Percentiles rank a stretch among this genome's conserved stretches.
phyloP scores from a whole-genome alignment of 306 rosid genomes.

The Acacia melanoxylon region DNA sequence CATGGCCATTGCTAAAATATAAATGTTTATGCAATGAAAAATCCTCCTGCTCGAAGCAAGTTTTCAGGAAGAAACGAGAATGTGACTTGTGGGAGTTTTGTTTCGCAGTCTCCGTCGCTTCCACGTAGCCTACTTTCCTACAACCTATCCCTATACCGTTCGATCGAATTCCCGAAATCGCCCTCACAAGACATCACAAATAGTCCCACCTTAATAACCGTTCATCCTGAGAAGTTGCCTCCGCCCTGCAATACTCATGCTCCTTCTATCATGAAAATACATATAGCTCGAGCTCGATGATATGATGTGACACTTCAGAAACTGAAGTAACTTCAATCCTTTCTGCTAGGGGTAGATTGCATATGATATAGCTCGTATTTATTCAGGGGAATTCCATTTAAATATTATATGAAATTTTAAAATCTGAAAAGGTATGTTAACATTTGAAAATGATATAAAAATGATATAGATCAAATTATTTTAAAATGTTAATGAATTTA shows the following conservation, averaged over 20 bases:
- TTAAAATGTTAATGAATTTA: no score
- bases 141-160: neutral
- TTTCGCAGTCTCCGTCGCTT: neutral
- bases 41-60: neutral
- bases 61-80: neutral
- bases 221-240: constrained; percentile 28
- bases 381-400: no score
- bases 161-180: neutral
- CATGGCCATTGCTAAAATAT: constrained; percentile 27
- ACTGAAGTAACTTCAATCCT: neutral
- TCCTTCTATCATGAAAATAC: neutral
- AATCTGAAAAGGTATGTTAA: no score
- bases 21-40: neutral
- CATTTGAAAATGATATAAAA: no score
- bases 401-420: no score
- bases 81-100: neutral
- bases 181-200: neutral
- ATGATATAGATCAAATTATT: no score
- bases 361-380: no score
- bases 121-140: constrained; percentile 19
- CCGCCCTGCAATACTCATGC: neutral
- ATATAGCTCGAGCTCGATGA: neutral
- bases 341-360: no score
- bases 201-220: neutral
- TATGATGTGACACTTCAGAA: neutral